Conservation (phyloP, 305 asterid species). For the Striga hermonthica region DNA sequence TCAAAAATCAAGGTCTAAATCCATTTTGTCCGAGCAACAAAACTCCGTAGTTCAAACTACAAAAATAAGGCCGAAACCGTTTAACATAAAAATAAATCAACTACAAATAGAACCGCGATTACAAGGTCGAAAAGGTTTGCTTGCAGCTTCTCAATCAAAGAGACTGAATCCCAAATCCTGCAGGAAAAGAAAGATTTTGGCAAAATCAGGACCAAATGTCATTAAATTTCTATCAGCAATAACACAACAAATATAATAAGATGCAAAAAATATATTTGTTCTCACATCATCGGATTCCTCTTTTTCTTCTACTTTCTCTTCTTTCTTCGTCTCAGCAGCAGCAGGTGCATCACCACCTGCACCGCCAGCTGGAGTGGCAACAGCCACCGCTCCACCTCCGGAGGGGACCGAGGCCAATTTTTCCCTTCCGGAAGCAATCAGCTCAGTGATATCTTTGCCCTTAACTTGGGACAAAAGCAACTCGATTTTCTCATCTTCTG, state of each 20-base stretch:
- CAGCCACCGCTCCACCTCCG: slow-evolving; percentile 57
- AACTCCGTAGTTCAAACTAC: slow-evolving; percentile 21
- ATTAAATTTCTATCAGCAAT: neutral
- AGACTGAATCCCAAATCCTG: slow-evolving; percentile 62
- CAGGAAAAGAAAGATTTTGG: slow-evolving; percentile 1
- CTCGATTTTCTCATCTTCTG: slow-evolving; percentile 47
- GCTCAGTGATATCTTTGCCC: slow-evolving; percentile 59
- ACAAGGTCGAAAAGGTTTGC: neutral
- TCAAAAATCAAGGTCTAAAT: neutral
- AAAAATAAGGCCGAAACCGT: slow-evolving; percentile 16
- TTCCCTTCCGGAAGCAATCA: slow-evolving; percentile 66
- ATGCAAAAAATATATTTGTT: neutral
- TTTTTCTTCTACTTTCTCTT: slow-evolving; percentile 58
- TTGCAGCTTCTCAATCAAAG: slow-evolving; percentile 35
- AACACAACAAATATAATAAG: neutral
- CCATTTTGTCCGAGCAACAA: slow-evolving; percentile 28
- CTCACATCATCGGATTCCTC: slow-evolving; percentile 58
- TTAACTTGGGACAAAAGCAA: slow-evolving; percentile 51
- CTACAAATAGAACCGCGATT: slow-evolving; percentile 24
- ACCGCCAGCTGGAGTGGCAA: slow-evolving; percentile 42
- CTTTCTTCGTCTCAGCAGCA: slow-evolving; percentile 52
- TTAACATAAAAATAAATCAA: slow-evolving; percentile 18
- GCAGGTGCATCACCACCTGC: slow-evolving; percentile 45
- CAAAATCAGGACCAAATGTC: neutral
- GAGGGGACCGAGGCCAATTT: slow-evolving; percentile 62